Conservation (phyloP, 2,329 filamentous ascomycete genomes). For the Monosporascus cannonballus region DNA sequence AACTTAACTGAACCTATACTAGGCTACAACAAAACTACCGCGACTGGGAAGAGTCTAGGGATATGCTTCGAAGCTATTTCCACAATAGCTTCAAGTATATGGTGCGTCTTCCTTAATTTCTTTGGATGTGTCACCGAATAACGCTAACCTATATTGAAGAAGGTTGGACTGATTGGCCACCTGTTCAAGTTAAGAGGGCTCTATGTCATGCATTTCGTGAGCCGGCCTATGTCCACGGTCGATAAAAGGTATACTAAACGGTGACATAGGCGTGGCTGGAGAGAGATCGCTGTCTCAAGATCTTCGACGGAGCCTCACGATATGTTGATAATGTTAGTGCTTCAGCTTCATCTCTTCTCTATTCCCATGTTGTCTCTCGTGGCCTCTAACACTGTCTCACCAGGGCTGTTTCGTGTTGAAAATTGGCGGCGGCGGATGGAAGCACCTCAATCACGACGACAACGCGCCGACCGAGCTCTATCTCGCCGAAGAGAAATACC, state of each 20-base stretch:
- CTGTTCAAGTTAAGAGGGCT: not conserved
- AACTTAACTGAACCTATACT: not conserved
- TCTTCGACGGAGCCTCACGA: not conserved
- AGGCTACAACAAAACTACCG: not conserved
- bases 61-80: not conserved
- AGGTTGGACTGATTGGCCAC: constrained; percentile 1
- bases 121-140: not conserved
- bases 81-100: not conserved
- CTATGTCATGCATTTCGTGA: constrained; percentile 5
- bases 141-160: not conserved
- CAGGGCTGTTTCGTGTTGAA: constrained; percentile 4
- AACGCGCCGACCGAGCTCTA: constrained; percentile 1
- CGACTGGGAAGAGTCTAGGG: not conserved
- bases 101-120: not conserved
- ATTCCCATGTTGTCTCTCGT: not conserved
- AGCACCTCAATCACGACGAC: not conserved
- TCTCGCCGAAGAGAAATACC: not conserved
- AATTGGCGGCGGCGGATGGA: not conserved
- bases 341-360: not conserved
- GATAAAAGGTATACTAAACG: not conserved
- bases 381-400: not conserved
- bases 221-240: not conserved
- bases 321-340: constrained; percentile 1
- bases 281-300: not conserved
- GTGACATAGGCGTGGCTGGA: not conserved